Percentiles rank a stretch among this genome's conserved stretches.
phyloP scores from a whole-genome alignment of 768 basidiomycete species.

The Pisolithus albus region DNA sequence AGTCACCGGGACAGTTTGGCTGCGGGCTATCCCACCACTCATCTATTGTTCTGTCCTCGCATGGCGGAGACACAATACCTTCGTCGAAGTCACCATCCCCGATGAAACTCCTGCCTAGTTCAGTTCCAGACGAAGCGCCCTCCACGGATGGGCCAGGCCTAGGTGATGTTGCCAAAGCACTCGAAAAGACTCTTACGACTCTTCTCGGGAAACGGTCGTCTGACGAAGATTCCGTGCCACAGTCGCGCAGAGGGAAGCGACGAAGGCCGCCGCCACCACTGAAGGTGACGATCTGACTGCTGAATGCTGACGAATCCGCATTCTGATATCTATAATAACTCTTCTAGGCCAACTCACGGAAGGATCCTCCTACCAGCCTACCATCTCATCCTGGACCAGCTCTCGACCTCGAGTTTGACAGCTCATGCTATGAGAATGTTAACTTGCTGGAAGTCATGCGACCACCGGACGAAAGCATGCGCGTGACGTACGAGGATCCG shows the following conservation, averaged over 20 bases:
- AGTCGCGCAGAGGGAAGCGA: conserved; percentile 27
- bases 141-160: conserved; percentile 35
- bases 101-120: conserved; percentile 36
- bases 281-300: conserved; percentile 24
- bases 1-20: neutral
- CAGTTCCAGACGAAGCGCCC: conserved; percentile 11
- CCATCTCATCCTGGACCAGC: conserved; percentile 6
- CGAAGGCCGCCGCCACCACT: conserved; percentile 31
- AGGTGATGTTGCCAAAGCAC: conserved; percentile 45
- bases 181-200: conserved; percentile 63
- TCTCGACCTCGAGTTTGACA: conserved; percentile 4
- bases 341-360: conserved; percentile 32
- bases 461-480: conserved; percentile 39
- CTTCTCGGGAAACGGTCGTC: conserved; percentile 61
- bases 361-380: conserved; percentile 29
- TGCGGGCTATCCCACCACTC: neutral
- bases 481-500: conserved; percentile 66
- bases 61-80: conserved; percentile 36
- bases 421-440: conserved; percentile 26
- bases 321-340: neutral
- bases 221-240: conserved; percentile 31
- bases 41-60: conserved; percentile 1
- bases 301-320: neutral
- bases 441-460: conserved; percentile 22
- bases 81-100: conserved; percentile 54